Evolutionary conservation across 805 yeast species (phyloP).

Genomic region (Candida ipomoeae): DNA sequence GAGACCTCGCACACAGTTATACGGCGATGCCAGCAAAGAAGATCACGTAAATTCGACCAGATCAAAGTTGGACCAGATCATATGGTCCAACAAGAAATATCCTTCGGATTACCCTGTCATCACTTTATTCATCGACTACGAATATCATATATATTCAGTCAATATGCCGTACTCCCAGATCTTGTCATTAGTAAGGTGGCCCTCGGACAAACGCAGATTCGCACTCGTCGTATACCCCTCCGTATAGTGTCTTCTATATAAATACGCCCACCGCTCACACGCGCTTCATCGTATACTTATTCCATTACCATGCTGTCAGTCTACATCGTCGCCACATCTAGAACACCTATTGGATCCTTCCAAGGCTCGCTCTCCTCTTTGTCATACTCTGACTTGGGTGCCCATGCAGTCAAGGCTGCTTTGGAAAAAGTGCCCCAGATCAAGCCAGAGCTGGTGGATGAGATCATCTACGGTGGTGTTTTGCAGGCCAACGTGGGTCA

Average conservation of each 20-base stretch:
- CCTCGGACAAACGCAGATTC: slow-evolving; percentile 2
- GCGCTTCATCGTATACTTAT: background rate
- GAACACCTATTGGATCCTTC: slow-evolving; percentile 96
- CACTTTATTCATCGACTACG: too few relatives aligned
- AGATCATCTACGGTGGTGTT: slow-evolving; percentile 89
- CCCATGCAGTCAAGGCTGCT: slow-evolving; percentile 88
- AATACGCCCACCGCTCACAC: background rate
- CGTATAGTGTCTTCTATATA: slow-evolving; percentile 1
- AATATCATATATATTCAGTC: background rate
- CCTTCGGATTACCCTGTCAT: background rate
- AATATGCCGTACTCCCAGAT: background rate
- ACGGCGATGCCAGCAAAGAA: background rate
- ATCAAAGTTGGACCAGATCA: background rate
- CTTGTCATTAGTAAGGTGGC: background rate
- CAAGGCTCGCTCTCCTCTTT: slow-evolving; percentile 78
- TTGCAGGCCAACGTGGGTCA: slow-evolving; percentile 92
- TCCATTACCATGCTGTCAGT: slow-evolving; percentile 38
- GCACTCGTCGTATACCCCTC: slow-evolving; percentile 6
- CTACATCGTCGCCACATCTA: slow-evolving; percentile 84
- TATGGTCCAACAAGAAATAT: background rate
- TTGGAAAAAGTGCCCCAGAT: slow-evolving; percentile 77
- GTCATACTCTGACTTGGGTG: slow-evolving; percentile 80
- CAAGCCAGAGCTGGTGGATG: slow-evolving; percentile 76
- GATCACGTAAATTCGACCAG: background rate
- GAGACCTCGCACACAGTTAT: background rate